Evolutionary conservation across 75 land plant genomes (phyloP), one percentile per base, ranked within the genome.

Genomic region (Sequoia sempervirens): DNA sequence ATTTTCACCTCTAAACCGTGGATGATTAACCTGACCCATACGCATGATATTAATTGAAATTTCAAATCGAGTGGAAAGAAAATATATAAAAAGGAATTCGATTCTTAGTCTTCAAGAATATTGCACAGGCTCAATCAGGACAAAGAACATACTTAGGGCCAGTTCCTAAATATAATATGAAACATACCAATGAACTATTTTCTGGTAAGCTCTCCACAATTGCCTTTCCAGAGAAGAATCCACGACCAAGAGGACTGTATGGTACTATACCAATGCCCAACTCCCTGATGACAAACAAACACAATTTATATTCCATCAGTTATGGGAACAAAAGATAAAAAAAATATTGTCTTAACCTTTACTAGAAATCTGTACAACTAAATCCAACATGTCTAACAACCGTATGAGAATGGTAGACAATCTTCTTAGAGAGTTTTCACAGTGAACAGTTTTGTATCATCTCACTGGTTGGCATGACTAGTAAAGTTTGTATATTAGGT

Each of bases 231-330:
- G 87, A 89, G 81, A 93, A 93, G 82, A 93, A 90, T n/a, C 95
- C 93, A 32, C 92, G 85, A 45, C 93, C 93, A 28, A 93, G 88
- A 70, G 95, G 93, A 84, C 92, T 88, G 64, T 92, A 92, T 68
- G 88, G 86, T 61, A 93, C 93, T 47, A 93, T 88, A 61, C 94
- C 93, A 81, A 93, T 93, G 12, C 94, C 94, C 69, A 93, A 90
- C 80, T 93, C 91, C 84, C 94, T 93, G 84, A 76, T 14, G 10
- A 76, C 13, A 30, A 73, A 79, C 9, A 83, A 13, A 17, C 18
- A 72, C 18, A 82, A 7, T 82, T 18, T 20, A 18, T 37, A 37
- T 26, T 37, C 14, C 26, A 23, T 64, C 83, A 82, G 45, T 82
- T 70, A 41, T 34, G 56, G 47, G 26, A 83, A 18, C 28, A 30